Base-by-base conservation (phyloP, 179 eudicot species). In the Beta lomatogona region DNA sequence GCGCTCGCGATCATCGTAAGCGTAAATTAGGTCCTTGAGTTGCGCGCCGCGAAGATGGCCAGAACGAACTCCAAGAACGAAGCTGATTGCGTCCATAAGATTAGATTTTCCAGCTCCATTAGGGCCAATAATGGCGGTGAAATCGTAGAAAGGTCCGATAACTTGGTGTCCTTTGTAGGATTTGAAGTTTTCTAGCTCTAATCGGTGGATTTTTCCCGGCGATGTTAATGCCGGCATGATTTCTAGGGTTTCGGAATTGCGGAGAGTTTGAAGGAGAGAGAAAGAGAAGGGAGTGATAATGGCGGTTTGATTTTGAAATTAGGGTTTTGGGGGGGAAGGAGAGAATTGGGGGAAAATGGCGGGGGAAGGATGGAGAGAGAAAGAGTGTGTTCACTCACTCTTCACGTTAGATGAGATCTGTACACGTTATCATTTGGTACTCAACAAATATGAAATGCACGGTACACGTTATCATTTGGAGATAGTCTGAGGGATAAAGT, bases 71-170 rank as follows among this genome's bases (percentile, higher is more conserved):
- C 99, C 99, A 79, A 97, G 95, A 50, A 97, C 98, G 87, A 96
- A 97, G 88, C 93, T 89, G 70, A 97, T 97, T 3, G 99, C 98
- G 88, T 96, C 99, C 98, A 97, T 97, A 36, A 97, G 89, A 82
- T 97, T 97, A 21, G 98, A 94, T 69, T 94, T 97, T 15, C 97
- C 97, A 73, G 98, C 81, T 19, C 99, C 98, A 50, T 97, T 97
- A 5, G 98, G 97, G 68, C 99, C 99, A 70, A 97, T 97, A 21
- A 97, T 92, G 64, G 99, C 99, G 28, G 99, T 97, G 89, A 97
- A 96, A 73, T 93, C 92, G 89, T 64, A 89, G 84, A 97, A 97
- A 0, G 99, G 99, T 4, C 99, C 98, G 41, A 97, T 94, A 0
- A 86, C 73, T 70, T 97, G 97, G 79, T 69, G 86, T 5, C 97